Conservation (phyloP, 192 early-diverging fungal species). For the Martensiomyces pterosporus region DNA sequence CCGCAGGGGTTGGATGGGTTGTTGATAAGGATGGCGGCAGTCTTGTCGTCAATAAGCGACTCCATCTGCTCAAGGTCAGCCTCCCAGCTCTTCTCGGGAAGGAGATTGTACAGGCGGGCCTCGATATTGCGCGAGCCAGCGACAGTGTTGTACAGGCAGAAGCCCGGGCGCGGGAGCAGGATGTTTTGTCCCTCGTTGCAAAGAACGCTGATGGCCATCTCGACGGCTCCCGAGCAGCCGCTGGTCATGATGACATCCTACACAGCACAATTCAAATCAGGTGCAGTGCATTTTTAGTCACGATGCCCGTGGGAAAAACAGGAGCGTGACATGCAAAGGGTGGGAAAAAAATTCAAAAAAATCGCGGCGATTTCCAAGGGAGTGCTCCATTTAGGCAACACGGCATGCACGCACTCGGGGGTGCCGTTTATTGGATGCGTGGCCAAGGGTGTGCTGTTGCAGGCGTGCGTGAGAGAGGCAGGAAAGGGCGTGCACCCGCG, state of each 20-base stretch:
- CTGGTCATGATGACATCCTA: constrained; percentile 78
- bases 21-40: constrained; percentile 78
- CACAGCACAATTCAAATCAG: background rate
- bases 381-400: too few species aligned
- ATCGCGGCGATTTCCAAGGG: too few species aligned
- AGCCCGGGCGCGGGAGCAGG: constrained; percentile 78
- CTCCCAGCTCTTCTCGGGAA: constrained; percentile 80
- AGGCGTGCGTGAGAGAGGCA: too few species aligned
- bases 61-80: constrained; percentile 75
- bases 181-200: constrained; percentile 82
- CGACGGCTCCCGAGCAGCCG: constrained; percentile 74
- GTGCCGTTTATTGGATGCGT: too few species aligned
- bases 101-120: constrained; percentile 73
- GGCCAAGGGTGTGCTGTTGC: too few species aligned
- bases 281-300: constrained; percentile 5
- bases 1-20: constrained; percentile 94
- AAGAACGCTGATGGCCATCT: constrained; percentile 68
- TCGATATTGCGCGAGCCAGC: constrained; percentile 74
- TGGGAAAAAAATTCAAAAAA: too few species aligned
- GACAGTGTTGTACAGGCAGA: constrained; percentile 80
- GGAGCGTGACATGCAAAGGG: background rate
- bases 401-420: too few species aligned
- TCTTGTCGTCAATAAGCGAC: constrained; percentile 76
- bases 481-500: too few species aligned
- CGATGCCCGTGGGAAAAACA: constrained; percentile 16